phyloP scores from a whole-genome alignment of 129 eudicot species.

The Flaveria ramosissima region DNA sequence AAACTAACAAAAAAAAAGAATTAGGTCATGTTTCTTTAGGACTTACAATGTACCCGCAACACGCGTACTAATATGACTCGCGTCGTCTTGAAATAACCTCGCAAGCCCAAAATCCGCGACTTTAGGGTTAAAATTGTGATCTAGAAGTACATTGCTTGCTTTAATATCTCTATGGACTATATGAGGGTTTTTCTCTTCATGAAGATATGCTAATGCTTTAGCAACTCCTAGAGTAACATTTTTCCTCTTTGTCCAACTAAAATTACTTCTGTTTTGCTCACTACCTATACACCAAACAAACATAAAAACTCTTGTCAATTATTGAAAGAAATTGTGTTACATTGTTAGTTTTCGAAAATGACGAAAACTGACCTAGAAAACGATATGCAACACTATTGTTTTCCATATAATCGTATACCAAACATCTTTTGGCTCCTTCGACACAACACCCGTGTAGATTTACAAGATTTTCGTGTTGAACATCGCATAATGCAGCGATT shows the following conservation, averaged over 20 bases:
- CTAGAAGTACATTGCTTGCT: constrained; percentile 84
- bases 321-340: not conserved
- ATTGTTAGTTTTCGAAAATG: not conserved
- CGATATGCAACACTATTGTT: constrained; percentile 65
- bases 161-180: constrained; percentile 81
- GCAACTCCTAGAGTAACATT: constrained; percentile 65
- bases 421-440: constrained; percentile 61
- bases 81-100: constrained; percentile 54
- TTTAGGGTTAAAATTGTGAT: constrained; percentile 62
- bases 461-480: constrained; percentile 77
- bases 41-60: constrained; percentile 96
- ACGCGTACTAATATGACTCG: constrained; percentile 71
- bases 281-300: constrained; percentile 42
- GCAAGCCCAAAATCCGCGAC: constrained; percentile 85
- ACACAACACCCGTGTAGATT: constrained; percentile 75
- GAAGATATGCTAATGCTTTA: constrained; percentile 75
- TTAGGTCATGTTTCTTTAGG: not conserved
- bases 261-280: constrained; percentile 49
- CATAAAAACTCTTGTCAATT: not conserved
- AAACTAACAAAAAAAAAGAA: not conserved
- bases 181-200: constrained; percentile 70
- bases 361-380: constrained; percentile 58
- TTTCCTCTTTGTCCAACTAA: constrained; percentile 66
- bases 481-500: constrained; percentile 66
- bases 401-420: constrained; percentile 83